These are phyloP conservation scores for Pulveroboletus sp. DNA, from an alignment of 768 basidiomycete species.

Conservation along the genomic window DNA sequence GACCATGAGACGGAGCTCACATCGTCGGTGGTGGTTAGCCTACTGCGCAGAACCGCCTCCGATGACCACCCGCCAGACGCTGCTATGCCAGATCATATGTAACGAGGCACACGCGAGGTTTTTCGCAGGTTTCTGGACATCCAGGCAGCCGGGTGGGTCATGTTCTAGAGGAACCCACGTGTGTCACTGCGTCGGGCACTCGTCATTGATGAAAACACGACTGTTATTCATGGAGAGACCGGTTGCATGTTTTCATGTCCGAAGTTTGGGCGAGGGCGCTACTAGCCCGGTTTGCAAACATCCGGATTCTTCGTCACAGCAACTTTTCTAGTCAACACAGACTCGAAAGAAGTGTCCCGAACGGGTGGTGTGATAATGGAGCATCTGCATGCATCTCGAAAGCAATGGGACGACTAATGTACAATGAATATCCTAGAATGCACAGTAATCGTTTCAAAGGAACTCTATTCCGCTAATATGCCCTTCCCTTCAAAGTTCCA, in stretches of 20 bases:
- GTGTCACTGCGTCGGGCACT: too few species aligned
- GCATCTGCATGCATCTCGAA: conserved; percentile 3
- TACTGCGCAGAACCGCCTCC: conserved; percentile 11
- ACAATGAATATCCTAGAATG: conserved; percentile 17
- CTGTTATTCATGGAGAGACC: too few species aligned
- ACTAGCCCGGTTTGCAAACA: not conserved
- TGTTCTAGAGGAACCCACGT: not conserved
- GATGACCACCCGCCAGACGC: conserved; percentile 7
- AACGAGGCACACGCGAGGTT: conserved; percentile 24
- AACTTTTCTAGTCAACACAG: not conserved
- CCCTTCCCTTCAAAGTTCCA: conserved; percentile 20
- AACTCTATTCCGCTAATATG: conserved; percentile 6
- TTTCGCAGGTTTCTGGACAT: conserved; percentile 5
- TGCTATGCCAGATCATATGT: conserved; percentile 2
- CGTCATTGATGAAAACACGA: too few species aligned
- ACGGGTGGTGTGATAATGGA: not conserved
- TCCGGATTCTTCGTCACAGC: not conserved
- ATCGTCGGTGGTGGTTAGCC: conserved; percentile 5
- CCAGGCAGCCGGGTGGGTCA: not conserved
- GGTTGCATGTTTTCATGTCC: not conserved
- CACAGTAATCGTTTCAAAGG: not conserved
- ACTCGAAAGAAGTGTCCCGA: not conserved
- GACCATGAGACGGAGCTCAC: not conserved
- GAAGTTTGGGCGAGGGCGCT: not conserved
- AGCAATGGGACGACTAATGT: conserved; percentile 16